Evolutionary conservation across 2,329 filamentous ascomycete genomes (phyloP), one percentile per base, ranked within the genome.

Genomic region (Nemania sp.): DNA sequence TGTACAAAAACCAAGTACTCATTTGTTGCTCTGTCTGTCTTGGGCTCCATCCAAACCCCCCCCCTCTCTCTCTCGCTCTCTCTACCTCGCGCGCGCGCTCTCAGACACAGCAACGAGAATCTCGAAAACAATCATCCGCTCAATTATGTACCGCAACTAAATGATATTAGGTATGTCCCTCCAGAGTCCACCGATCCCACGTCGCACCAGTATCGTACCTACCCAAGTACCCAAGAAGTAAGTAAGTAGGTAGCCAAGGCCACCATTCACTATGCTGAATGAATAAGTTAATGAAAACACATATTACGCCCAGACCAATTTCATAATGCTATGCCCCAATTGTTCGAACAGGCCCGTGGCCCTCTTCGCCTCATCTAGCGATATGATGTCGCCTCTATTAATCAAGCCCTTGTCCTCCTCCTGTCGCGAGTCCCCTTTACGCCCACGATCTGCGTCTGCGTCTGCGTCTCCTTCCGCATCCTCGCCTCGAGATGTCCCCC

Each of bases 321-420:
- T 96, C 84, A 97, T 97, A 69, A 98, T 82, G 60, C 89, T 90
- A 79, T 98, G 92, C 1, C 92, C 91, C 71, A 96, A 77, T 73
- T 94, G 89, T 76, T 97, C 94, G 54, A 98, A 75, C 68, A 96
- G 81, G 0, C 92, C 91, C 0, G 94, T 97, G 62, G 89, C 92
- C 79, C 85, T 90, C 82, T 86, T 94, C 58, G 95, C 95, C 71
- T 97, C 92, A 1, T 86, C 87, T 54, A 96, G 74, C 21, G 88
- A 91, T 54, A 99, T 91, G 53, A 99, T 91, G 69, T 94, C 90
- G 0, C 79, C 82, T 63, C 78, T 80, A 66, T 85, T 81, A 18
- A 89, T 70, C 4, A 87, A 50, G 17, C 20, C 46, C 12, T 10
- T 46, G 40, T 18, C 59, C 45, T 2, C 55, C 29, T 13, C n/a